phyloP scores from a whole-genome alignment of 805 yeast genomes.

The Wickerhamomyces silvicola region DNA sequence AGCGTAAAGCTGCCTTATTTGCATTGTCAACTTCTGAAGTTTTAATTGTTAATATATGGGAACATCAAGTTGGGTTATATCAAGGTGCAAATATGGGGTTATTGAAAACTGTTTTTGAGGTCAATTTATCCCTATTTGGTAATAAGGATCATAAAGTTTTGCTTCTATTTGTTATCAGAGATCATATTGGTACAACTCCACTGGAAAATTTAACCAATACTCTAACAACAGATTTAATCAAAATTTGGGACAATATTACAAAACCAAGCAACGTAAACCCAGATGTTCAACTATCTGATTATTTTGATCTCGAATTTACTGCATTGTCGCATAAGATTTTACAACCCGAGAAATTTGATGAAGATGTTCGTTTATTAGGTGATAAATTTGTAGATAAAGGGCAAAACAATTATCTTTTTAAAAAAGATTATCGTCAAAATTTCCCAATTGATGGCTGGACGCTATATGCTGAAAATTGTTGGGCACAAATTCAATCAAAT shows the following conservation, averaged over 20 bases:
- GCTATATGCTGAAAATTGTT: constrained; percentile 79
- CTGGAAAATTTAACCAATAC: constrained; percentile 63
- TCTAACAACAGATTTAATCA: constrained; percentile 59
- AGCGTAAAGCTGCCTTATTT: constrained; percentile 90
- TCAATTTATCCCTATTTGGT: constrained; percentile 81
- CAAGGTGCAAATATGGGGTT: constrained; percentile 98
- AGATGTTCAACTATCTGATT: constrained; percentile 56
- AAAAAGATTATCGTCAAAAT: constrained; percentile 67
- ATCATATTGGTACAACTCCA: constrained; percentile 85
- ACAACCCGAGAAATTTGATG: constrained; percentile 62
- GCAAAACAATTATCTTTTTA: constrained; percentile 39
- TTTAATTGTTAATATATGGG: constrained; percentile 92
- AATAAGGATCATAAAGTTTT: constrained; percentile 54
- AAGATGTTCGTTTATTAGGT: constrained; percentile 58
- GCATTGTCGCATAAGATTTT: constrained; percentile 81
- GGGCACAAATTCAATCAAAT: constrained; percentile 91
- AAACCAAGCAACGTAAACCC: constrained; percentile 60
- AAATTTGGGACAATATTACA: constrained; percentile 70
- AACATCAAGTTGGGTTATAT: constrained; percentile 91
- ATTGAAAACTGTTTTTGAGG: constrained; percentile 93
- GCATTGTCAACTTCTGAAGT: constrained; percentile 90
- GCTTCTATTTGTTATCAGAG: constrained; percentile 83
- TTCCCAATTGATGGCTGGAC: constrained; percentile 97
- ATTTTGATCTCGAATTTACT: constrained; percentile 78
- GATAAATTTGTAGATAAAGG: constrained; percentile 41